These are phyloP conservation scores for Cardamine resedifolia DNA, from an alignment of 345 rosid species.

Conservation along the genomic window DNA sequence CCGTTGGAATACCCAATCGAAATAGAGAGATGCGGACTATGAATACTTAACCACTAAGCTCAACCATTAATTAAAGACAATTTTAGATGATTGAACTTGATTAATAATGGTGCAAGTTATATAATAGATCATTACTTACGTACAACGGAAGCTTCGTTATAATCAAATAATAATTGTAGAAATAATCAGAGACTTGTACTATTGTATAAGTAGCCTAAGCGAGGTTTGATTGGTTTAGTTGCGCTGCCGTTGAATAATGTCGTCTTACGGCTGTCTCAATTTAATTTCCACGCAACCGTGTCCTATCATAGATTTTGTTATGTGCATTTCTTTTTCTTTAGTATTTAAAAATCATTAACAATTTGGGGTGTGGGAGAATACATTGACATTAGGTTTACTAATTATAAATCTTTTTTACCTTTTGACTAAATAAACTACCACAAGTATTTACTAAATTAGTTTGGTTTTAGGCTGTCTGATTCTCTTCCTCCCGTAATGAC, in stretches of 20 bases:
- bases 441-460: conserved; percentile 1
- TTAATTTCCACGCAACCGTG: conserved; percentile 24
- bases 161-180: conserved; percentile 17
- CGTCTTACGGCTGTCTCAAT: neutral
- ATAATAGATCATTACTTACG: conserved; percentile 8
- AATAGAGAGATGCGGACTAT: neutral
- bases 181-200: conserved; percentile 18
- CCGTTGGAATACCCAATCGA: neutral
- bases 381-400: neutral
- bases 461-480: conserved; percentile 18
- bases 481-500: conserved; percentile 16
- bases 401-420: neutral
- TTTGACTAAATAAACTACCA: neutral
- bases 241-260: conserved; percentile 28
- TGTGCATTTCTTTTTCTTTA: neutral
- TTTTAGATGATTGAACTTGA: conserved; percentile 6
- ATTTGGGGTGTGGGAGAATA: neutral
- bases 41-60: conserved; percentile 17
- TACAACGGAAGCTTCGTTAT: conserved; percentile 30
- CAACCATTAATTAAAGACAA: neutral
- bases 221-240: conserved; percentile 29
- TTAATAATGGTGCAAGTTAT: conserved; percentile 1
- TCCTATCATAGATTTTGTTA: conserved; percentile 20
- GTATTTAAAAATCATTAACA: neutral
- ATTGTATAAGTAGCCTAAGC: conserved; percentile 2